phyloP scores from a whole-genome alignment of 2,329 filamentous ascomycete genomes.

The Scorias spongiosa region DNA sequence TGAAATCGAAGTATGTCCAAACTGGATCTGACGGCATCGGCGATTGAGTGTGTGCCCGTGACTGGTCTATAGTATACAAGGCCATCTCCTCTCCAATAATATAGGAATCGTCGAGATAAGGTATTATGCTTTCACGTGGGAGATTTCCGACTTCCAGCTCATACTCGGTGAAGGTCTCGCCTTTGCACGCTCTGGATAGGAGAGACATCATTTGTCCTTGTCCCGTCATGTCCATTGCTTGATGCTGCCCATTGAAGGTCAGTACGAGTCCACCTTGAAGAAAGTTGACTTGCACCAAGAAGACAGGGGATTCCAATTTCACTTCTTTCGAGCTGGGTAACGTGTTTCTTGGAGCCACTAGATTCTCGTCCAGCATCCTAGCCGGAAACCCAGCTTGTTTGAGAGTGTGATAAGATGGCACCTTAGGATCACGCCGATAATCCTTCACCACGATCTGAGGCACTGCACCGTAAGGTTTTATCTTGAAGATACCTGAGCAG shows the following conservation, averaged over 20 bases:
- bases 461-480: slow-evolving; percentile 20
- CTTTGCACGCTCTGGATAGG: slow-evolving; percentile 5
- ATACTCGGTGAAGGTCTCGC: slow-evolving; percentile 10
- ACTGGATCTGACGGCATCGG: slow-evolving; percentile 15
- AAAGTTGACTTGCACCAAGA: slow-evolving; percentile 5
- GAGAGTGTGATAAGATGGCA: slow-evolving; percentile 23
- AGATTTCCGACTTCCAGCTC: slow-evolving; percentile 32
- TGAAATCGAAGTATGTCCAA: slow-evolving; percentile 35
- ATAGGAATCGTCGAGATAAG: slow-evolving; percentile 25
- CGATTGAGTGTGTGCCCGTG: slow-evolving; percentile 1
- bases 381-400: slow-evolving; percentile 1
- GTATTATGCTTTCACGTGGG: slow-evolving; percentile 23
- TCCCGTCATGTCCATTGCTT: slow-evolving; percentile 6
- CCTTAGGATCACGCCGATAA: slow-evolving; percentile 20
- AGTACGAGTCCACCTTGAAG: slow-evolving; percentile 6
- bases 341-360: slow-evolving; percentile 2
- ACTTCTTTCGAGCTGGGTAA: not conserved
- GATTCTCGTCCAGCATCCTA: slow-evolving; percentile 2
- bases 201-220: slow-evolving; percentile 3
- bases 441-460: slow-evolving; percentile 30
- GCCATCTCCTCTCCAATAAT: slow-evolving; percentile 22
- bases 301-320: slow-evolving; percentile 1
- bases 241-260: slow-evolving; percentile 4
- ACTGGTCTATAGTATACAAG: slow-evolving; percentile 15
- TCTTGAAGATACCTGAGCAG: slow-evolving; percentile 24